Evolutionary conservation across 1,284 basidiomycete genomes (phyloP), one percentile per base, ranked within the genome.

Genomic region (Rhizoctonia solani): DNA sequence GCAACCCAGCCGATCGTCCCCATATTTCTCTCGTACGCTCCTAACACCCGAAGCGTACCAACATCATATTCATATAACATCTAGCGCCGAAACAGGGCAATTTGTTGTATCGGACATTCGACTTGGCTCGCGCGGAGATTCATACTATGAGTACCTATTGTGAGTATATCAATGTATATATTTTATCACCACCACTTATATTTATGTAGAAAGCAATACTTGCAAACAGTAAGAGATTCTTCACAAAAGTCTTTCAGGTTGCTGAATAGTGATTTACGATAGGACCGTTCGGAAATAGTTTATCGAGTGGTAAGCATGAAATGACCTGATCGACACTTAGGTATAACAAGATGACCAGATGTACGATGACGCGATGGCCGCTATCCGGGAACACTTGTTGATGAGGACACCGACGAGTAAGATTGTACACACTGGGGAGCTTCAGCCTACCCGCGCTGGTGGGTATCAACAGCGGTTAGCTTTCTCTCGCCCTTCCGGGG

Each of bases 141-240:
- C 93, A 2, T 97, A 89, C 79, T 98, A 96, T 75, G 95, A 97
- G 77, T 95, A 95, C 74, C 81, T 96, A 25, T 73, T 94, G 85
- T 90, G 69, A 78, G 87, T 75, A 21, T 49, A 27, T 13, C 5
- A 6, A 6, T 25, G 9, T 11, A 34, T 34, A 4, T 21, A 21
- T 21, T 25, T 4, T 4, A 14, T 27, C 5, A 27, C 14, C 6
- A 14, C 27, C 8, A 72, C 21, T 68, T 41, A 46, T 13, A 29
- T 27, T 30, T 5, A 4, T 21, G 37, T 70, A 90, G 88, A 65
- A 94, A 94, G 74, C 89, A 91, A 73, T 90, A 87, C 72, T 75
- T 91, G 9, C 89, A 91, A 74, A 91, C 89, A 13, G 89, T 90
- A 72, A 53, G 39, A 5, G 59, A 25, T 42, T 53, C 14, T 9